Evolutionary conservation across 306 rosid genomes (phyloP), one percentile per base, ranked within the genome.

Genomic region (Dalbergia oliveri): DNA sequence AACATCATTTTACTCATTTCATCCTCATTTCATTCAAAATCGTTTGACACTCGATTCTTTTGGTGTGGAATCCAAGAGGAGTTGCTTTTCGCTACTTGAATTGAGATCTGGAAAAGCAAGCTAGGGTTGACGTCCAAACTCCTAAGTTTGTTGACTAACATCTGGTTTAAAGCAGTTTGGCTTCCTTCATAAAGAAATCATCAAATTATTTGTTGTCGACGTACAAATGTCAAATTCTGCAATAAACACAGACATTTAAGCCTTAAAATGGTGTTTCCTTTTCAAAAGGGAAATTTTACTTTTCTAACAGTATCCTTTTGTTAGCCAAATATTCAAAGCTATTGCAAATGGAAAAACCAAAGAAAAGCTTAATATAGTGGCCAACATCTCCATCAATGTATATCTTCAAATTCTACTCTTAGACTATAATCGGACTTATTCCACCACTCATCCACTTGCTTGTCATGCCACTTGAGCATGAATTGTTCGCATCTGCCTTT

Each of bases 381-480:
- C 62, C 61, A 33, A 31, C 26, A 60, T 61, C 16, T 11, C 5
- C 6, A 26, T 72, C 16, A 19, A 37, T 56, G 8, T 69, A 37
- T 37, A 37, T 37, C 56, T 54, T 9, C 11, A 14, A 41, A 13
- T 41, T 59, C 15, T 59, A 18, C n/a, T 44, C 16, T 23, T 6
- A 13, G 33, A 58, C n/a, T 45, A 43, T 37, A 37, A 47, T 31
- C 31, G 9, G 49, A 75, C 70, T 61, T 11, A 16, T 45, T 75
- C 71, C 79, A 62, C 79, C 37, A 33, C 31, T 33, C 14, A 43
- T 19, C 9, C 21, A 63, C 61, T 47, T 75, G 69, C 70, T 60
- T 59, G 31, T 35, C 57, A 73, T 58, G 56, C 56, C 57, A 37
- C n/a, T 57, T 73, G 56, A 13, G 26, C 23, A 73, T 16, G 41